phyloP scores from a whole-genome alignment of 192 early-diverging fungal species.

The Glomus cerebriforme region DNA sequence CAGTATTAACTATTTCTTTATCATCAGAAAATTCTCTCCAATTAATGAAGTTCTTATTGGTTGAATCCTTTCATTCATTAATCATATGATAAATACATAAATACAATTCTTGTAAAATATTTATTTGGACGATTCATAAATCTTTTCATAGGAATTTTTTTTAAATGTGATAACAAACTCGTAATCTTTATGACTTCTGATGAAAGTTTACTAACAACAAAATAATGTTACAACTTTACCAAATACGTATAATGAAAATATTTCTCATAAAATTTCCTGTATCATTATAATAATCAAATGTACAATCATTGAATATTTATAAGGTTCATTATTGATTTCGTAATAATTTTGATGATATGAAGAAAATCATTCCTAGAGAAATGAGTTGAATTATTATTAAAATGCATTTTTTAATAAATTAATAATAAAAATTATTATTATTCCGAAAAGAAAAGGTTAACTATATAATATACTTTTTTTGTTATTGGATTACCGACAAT shows the following conservation, averaged over 20 bases:
- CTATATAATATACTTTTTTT: too few relatives aligned
- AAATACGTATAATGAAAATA: conserved; percentile 11
- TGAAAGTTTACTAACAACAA: not conserved
- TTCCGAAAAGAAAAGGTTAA: too few relatives aligned
- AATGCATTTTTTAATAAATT: too few relatives aligned
- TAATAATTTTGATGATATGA: too few relatives aligned
- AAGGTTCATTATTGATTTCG: not conserved
- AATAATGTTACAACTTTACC: not conserved
- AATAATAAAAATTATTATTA: too few relatives aligned
- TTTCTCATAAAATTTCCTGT: conserved; percentile 9
- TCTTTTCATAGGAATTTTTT: not conserved
- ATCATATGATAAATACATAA: not conserved
- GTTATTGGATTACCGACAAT: too few relatives aligned
- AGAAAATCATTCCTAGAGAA: too few relatives aligned
- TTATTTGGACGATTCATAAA: not conserved
- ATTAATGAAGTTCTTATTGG: not conserved
- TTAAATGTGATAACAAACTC: not conserved
- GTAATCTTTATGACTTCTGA: not conserved
- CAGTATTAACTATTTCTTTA: not conserved
- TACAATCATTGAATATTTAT: not conserved
- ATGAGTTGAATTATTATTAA: too few relatives aligned
- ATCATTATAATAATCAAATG: not conserved
- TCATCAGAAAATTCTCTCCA: not conserved
- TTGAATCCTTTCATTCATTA: too few relatives aligned
- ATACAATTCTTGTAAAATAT: not conserved